Percentiles rank a stretch among this genome's conserved stretches.
phyloP scores from a whole-genome alignment of 2,329 filamentous ascomycete genomes.

The Colletotrichum musicola region DNA sequence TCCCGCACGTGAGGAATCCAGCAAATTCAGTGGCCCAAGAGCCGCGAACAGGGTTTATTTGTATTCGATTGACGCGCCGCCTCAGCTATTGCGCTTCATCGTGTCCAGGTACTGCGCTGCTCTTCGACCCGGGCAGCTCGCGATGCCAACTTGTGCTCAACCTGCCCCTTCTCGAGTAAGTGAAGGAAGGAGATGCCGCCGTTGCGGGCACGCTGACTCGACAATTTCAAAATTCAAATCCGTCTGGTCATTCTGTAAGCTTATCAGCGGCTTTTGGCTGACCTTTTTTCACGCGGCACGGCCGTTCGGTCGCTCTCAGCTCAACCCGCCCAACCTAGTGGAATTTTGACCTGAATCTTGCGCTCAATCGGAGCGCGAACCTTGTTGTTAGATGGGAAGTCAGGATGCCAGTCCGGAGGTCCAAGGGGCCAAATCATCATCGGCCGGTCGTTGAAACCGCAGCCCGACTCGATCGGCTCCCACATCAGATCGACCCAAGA shows the following conservation, averaged over 20 bases:
- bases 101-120: not conserved
- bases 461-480: constrained; percentile 8
- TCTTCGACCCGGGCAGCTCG: not conserved
- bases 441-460: not conserved
- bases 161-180: not conserved
- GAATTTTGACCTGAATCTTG: not conserved
- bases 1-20: not conserved
- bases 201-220: constrained; percentile 14
- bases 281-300: not conserved
- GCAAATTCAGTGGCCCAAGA: not conserved
- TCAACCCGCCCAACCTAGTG: not conserved
- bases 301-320: constrained; percentile 19
- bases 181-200: not conserved
- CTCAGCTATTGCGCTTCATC: no score
- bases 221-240: constrained; percentile 1
- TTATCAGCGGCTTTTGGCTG: constrained; percentile 16
- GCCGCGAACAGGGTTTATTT: constrained; percentile 3
- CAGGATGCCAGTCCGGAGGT: not conserved
- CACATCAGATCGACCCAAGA: not conserved
- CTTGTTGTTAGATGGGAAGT: not conserved
- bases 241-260: constrained; percentile 21
- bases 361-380: not conserved
- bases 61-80: not conserved
- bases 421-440: not conserved
- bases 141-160: not conserved